Percentiles rank a stretch among this genome's conserved stretches.
phyloP scores from a whole-genome alignment of 345 rosid genomes.

The Eucalyptus sideroxylon region DNA sequence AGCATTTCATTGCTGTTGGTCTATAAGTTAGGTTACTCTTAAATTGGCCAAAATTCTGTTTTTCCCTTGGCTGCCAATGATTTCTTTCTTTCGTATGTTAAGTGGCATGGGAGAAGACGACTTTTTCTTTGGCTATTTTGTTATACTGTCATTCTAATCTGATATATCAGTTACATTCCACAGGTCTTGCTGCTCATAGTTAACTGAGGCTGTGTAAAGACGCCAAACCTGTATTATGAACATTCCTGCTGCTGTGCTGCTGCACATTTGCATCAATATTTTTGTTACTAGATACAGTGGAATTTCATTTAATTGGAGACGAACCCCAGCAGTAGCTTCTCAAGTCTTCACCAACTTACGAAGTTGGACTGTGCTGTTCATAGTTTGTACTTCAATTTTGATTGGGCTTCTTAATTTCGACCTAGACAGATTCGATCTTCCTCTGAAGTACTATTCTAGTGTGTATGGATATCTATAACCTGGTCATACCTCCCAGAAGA shows the following conservation, averaged over 20 bases:
- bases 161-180: no score
- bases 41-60: no score
- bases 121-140: no score
- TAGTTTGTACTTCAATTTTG: not conserved
- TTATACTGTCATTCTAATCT: no score
- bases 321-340: not conserved
- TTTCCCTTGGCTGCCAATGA: no score
- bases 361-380: not conserved
- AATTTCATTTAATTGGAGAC: not conserved
- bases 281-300: not conserved
- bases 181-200: no score
- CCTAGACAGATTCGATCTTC: not conserved
- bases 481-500: not conserved
- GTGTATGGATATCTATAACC: not conserved
- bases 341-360: not conserved
- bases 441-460: not conserved
- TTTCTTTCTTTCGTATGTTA: no score
- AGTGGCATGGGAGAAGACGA: no score
- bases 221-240: no score
- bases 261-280: not conserved
- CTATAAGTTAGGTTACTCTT: no score
- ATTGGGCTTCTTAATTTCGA: not conserved
- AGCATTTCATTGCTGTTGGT: no score
- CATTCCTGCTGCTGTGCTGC: not conserved
- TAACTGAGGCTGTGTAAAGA: no score